A percentile compares a stretch with the other conserved stretches of the same genome.
phyloP scores from a whole-genome alignment of 306 rosid species.

The Luffa acutangula region DNA sequence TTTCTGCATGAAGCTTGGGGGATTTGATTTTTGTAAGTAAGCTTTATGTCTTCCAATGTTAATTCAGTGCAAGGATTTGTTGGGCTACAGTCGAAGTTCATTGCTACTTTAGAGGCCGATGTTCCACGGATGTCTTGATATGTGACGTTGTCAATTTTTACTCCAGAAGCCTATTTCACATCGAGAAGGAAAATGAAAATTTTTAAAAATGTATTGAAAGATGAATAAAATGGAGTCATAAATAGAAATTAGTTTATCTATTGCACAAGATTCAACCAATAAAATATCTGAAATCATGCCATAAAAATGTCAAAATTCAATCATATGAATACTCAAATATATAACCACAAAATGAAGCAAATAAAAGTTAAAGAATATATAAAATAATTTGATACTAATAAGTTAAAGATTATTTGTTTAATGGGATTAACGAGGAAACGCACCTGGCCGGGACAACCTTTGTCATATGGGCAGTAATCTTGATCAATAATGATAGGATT shows the following conservation, averaged over 20 bases:
- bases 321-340: too few relatives aligned
- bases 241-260: too few relatives aligned
- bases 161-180: not conserved
- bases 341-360: too few relatives aligned
- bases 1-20: slow-evolving; percentile 17
- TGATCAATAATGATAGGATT: not conserved
- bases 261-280: too few relatives aligned
- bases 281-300: too few relatives aligned
- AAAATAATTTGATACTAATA: too few relatives aligned
- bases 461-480: not conserved
- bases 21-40: slow-evolving; percentile 12
- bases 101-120: not conserved
- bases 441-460: not conserved
- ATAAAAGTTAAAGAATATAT: too few relatives aligned
- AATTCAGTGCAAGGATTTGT: slow-evolving; percentile 15
- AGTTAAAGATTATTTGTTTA: too few relatives aligned
- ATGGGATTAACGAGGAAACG: not conserved
- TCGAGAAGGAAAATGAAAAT: not conserved
- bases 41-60: slow-evolving; percentile 16
- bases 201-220: too few relatives aligned
- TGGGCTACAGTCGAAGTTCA: slow-evolving; percentile 14
- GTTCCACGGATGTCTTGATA: not conserved
- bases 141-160: not conserved
- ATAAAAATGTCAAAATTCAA: too few relatives aligned
- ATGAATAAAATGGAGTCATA: too few relatives aligned